Conservation (phyloP, 805 yeast genomes). For the Metschnikowia koreensis region DNA sequence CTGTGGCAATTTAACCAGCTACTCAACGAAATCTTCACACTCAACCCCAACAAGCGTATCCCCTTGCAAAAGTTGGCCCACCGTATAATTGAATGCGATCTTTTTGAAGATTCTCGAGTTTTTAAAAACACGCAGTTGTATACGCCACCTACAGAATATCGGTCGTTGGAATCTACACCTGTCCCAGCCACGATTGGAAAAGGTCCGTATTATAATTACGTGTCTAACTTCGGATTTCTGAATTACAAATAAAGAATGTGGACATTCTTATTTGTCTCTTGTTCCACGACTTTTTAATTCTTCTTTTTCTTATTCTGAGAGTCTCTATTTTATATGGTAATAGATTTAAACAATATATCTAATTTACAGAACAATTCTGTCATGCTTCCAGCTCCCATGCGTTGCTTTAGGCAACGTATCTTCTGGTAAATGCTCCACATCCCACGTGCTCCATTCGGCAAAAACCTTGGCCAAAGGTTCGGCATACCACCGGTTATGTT, state of each 20-base stretch:
- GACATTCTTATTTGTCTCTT: too few relatives aligned
- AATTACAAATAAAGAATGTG: too few relatives aligned
- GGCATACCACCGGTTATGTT: constrained; percentile 39
- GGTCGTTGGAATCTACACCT: constrained; percentile 11
- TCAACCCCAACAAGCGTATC: constrained; percentile 51
- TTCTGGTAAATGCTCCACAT: constrained; percentile 15
- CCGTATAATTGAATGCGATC: constrained; percentile 34
- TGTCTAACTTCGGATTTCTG: too few relatives aligned
- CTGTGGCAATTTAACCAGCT: constrained; percentile 59
- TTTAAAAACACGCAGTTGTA: constrained; percentile 18
- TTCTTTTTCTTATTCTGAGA: neutral
- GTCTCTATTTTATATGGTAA: neutral
- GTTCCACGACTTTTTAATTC: neutral
- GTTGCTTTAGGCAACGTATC: constrained; percentile 29
- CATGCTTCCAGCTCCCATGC: constrained; percentile 33
- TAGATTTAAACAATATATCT: neutral
- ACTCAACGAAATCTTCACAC: constrained; percentile 42
- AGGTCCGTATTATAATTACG: constrained; percentile 9
- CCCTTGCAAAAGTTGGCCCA: constrained; percentile 38
- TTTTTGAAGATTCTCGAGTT: constrained; percentile 25
- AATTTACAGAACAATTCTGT: constrained; percentile 23
- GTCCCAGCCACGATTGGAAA: constrained; percentile 10
- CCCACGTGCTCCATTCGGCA: constrained; percentile 30
- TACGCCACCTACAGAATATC: constrained; percentile 21
- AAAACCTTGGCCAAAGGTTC: constrained; percentile 35